Conservation (phyloP, 75 land plant genomes). For the Sequoiadendron giganteum region DNA sequence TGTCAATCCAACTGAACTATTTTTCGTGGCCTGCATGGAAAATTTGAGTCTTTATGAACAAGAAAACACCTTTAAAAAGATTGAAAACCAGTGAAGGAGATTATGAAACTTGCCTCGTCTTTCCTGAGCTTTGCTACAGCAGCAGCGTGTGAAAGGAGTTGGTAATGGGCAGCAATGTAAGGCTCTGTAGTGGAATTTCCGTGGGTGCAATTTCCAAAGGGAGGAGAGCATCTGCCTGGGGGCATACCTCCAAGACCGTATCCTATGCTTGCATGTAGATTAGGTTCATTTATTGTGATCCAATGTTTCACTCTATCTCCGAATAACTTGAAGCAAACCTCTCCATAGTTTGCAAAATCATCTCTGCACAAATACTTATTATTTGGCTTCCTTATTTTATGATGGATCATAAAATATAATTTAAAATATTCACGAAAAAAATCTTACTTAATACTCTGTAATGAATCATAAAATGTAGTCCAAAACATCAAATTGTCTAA, state of each 20-base stretch:
- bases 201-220: slow-evolving; percentile 1
- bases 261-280: slow-evolving; percentile 9
- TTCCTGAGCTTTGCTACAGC: slow-evolving; percentile 15
- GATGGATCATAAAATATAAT: too few relatives aligned
- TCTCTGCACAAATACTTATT: slow-evolving; percentile 18
- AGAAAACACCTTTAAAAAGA: too few relatives aligned
- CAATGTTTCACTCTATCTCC: slow-evolving; percentile 42
- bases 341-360: slow-evolving; percentile 38
- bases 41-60: not conserved
- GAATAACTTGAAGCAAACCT: slow-evolving; percentile 41
- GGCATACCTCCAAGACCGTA: slow-evolving; percentile 28
- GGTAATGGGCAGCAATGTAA: slow-evolving; percentile 15
- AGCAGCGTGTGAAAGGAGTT: slow-evolving; percentile 9
- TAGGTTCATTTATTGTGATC: slow-evolving; percentile 47
- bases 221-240: slow-evolving; percentile 34
- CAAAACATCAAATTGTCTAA: too few relatives aligned
- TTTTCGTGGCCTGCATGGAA: not conserved
- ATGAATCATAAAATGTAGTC: too few relatives aligned
- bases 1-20: not conserved
- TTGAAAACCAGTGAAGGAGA: not conserved
- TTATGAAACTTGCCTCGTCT: not conserved
- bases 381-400: too few relatives aligned
- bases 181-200: slow-evolving; percentile 19
- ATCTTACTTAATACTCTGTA: too few relatives aligned
- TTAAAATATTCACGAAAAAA: too few relatives aligned